phyloP scores from a whole-genome alignment of 2,329 filamentous ascomycete genomes.

The Fusarium odoratissimum region DNA sequence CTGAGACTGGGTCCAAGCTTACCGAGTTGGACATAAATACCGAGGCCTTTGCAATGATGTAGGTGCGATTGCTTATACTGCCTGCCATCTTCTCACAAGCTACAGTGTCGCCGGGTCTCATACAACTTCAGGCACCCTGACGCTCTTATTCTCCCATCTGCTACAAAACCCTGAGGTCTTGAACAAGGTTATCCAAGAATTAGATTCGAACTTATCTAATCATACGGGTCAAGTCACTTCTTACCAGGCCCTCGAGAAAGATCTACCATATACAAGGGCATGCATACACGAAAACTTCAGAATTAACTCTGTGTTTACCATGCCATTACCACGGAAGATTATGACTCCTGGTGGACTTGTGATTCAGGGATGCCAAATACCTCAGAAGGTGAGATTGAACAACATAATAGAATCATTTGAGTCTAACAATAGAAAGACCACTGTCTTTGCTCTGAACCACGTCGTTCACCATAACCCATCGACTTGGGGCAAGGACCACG shows the following conservation, averaged over 20 bases:
- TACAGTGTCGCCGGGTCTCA: neutral
- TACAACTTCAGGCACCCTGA: neutral
- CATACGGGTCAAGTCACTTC: rapidly evolving
- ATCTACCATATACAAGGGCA: neutral
- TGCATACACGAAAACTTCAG: neutral
- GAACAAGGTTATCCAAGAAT: neutral
- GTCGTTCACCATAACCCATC: neutral
- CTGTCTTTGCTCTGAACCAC: neutral
- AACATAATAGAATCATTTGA: rapidly evolving
- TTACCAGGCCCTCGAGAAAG: neutral
- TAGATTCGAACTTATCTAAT: neutral
- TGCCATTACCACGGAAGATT: neutral
- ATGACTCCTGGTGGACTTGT: neutral
- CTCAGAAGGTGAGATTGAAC: neutral
- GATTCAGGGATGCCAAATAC: neutral
- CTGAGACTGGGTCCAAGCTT: neutral
- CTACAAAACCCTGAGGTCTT: neutral
- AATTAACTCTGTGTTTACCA: neutral
- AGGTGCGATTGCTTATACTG: rapidly evolving
- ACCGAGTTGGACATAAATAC: neutral
- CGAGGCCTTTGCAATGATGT: neutral
- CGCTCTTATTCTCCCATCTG: neutral
- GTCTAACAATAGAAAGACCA: neutral
- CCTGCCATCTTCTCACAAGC: neutral
- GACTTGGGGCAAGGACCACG: neutral